These are phyloP conservation scores for Leishmania amazonensis DNA, from an alignment of 208 protist species.

Conservation along the genomic window DNA sequence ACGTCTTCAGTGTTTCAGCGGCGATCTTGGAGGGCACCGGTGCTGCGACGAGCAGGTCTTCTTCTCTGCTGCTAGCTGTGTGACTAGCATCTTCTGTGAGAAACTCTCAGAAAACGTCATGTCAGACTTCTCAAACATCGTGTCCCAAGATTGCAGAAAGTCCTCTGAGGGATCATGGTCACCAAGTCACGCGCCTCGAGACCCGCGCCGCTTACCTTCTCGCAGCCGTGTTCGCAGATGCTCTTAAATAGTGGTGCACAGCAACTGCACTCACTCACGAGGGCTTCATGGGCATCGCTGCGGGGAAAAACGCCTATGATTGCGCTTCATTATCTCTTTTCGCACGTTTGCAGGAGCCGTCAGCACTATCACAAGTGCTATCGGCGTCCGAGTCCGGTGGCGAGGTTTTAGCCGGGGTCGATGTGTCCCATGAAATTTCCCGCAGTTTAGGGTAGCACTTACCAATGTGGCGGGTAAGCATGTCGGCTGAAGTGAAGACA, in stretches of 20 bases:
- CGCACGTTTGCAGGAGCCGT: neutral
- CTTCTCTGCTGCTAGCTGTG: neutral
- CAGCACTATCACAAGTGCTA: neutral
- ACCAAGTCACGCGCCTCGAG: neutral
- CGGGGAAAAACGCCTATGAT: neutral
- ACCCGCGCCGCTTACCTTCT: too few relatives aligned
- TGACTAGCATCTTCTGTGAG: neutral
- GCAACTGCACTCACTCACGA: neutral
- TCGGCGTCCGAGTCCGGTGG: neutral
- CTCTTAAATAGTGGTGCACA: neutral
- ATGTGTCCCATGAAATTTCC: slow-evolving; percentile 38
- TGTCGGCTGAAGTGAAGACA: slow-evolving; percentile 57
- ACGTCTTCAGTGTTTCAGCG: neutral
- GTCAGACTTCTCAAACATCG: neutral
- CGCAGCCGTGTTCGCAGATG: neutral
- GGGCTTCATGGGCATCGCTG: neutral
- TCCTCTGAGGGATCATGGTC: neutral
- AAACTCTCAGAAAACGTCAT: neutral
- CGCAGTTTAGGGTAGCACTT: slow-evolving; percentile 54
- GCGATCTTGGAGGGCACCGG: neutral
- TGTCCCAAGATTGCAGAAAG: neutral
- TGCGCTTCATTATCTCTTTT: neutral
- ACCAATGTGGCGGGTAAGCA: slow-evolving; percentile 53
- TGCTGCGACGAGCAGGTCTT: neutral
- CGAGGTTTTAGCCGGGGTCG: neutral